These are phyloP conservation scores for Fusarium sp. DNA, from an alignment of 2,329 filamentous ascomycete genomes.

Conservation along the genomic window DNA sequence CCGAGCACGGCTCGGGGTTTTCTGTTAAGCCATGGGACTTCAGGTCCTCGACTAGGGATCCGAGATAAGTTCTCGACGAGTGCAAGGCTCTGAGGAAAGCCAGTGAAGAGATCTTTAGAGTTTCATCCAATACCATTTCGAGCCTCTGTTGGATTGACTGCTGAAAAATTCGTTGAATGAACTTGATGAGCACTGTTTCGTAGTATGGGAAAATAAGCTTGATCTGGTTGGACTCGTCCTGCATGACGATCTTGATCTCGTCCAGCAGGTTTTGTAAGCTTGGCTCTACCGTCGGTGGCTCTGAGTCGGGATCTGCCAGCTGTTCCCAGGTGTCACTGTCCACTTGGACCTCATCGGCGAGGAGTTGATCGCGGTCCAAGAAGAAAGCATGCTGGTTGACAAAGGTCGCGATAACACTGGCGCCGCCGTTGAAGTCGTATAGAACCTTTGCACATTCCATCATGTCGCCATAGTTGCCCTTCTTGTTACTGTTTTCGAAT, in stretches of 20 bases:
- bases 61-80: slow-evolving; percentile 90
- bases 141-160: slow-evolving; percentile 97
- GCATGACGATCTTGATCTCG: slow-evolving; percentile 94
- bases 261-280: slow-evolving; percentile 92
- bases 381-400: slow-evolving; percentile 99
- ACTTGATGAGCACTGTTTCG: slow-evolving; percentile 91
- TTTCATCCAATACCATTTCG: slow-evolving; percentile 96
- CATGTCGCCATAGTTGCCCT: slow-evolving; percentile 98
- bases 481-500: slow-evolving; percentile 96
- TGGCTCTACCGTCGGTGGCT: slow-evolving; percentile 90
- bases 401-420: slow-evolving; percentile 94
- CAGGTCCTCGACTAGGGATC: slow-evolving; percentile 87
- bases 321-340: slow-evolving; percentile 88
- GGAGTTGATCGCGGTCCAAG: slow-evolving; percentile 92
- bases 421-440: slow-evolving; percentile 94
- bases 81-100: slow-evolving; percentile 93
- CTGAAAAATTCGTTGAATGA: slow-evolving; percentile 95
- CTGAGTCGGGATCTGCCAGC: slow-evolving; percentile 92
- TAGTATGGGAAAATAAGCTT: slow-evolving; percentile 96
- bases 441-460: slow-evolving; percentile 94
- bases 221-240: slow-evolving; percentile 97
- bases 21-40: slow-evolving; percentile 96
- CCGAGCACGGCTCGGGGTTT: slow-evolving; percentile 90
- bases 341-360: slow-evolving; percentile 83
- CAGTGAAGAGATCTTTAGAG: slow-evolving; percentile 88